These are phyloP conservation scores for Epichloe baconii DNA, from an alignment of 2,329 filamentous ascomycete genomes.

Conservation along the genomic window DNA sequence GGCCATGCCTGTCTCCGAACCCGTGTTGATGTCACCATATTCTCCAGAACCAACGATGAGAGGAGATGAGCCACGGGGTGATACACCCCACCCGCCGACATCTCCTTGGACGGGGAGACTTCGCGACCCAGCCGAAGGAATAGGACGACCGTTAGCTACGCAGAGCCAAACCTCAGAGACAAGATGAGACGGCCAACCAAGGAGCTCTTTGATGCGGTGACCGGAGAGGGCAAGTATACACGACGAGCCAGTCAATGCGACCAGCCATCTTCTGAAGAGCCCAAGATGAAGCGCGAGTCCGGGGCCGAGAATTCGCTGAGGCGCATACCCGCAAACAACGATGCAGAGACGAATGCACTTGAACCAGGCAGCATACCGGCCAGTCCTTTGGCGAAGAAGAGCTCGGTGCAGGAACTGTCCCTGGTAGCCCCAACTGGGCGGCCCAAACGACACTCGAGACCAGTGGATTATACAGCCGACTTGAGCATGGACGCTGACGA, in stretches of 20 bases:
- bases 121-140: conserved; percentile 54
- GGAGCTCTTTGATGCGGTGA: conserved; percentile 61
- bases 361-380: conserved; percentile 15
- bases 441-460: conserved; percentile 25
- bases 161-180: conserved; percentile 65
- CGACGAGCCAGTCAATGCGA: conserved; percentile 27
- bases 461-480: conserved; percentile 3
- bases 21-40: conserved; percentile 30
- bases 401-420: conserved; percentile 16
- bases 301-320: conserved; percentile 18
- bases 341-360: conserved; percentile 1
- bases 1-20: conserved; percentile 22
- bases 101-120: conserved; percentile 41
- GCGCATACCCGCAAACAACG: conserved; percentile 10
- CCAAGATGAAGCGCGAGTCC: conserved; percentile 22
- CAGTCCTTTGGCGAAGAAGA: conserved; percentile 31
- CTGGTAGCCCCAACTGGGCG: conserved; percentile 24
- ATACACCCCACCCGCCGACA: conserved; percentile 47
- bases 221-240: conserved; percentile 44
- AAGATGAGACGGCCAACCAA: conserved; percentile 77
- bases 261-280: conserved; percentile 12
- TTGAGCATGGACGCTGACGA: conserved; percentile 2
- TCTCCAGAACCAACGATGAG: conserved; percentile 33
- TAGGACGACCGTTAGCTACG: conserved; percentile 61
- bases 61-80: conserved; percentile 24